A percentile compares a stretch with the other conserved stretches of the same genome.
These are phyloP conservation scores for Leccinum incarnatum DNA, from an alignment of 768 basidiomycete species.

Conservation along the genomic window DNA sequence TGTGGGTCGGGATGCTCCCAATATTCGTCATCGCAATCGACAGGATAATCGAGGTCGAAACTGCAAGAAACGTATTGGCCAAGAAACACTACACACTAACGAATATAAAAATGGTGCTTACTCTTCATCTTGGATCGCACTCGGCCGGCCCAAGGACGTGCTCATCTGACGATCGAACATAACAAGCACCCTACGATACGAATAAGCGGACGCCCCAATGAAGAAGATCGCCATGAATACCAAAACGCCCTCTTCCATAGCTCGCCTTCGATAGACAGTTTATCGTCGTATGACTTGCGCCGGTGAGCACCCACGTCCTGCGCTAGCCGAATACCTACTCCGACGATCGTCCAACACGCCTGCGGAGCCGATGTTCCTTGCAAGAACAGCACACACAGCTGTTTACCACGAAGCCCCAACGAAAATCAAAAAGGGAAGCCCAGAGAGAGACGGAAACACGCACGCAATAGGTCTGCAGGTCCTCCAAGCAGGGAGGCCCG, in stretches of 20 bases:
- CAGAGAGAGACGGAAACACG: slow-evolving; percentile 16
- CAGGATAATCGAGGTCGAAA: slow-evolving; percentile 58
- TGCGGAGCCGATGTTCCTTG: slow-evolving; percentile 60
- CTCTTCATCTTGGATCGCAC: slow-evolving; percentile 71
- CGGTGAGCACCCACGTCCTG: slow-evolving; percentile 61
- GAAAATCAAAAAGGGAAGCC: not conserved
- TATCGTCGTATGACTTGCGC: slow-evolving; percentile 30
- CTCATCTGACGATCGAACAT: slow-evolving; percentile 34
- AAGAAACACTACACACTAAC: not conserved
- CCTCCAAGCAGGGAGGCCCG: slow-evolving; percentile 57
- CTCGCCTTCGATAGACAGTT: slow-evolving; percentile 49
- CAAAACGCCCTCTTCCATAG: slow-evolving; percentile 59
- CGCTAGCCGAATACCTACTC: slow-evolving; percentile 54
- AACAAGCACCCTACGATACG: slow-evolving; percentile 28
- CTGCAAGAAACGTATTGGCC: slow-evolving; percentile 30
- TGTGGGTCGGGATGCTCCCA: slow-evolving; percentile 52
- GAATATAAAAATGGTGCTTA: slow-evolving; percentile 29
- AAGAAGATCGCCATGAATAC: slow-evolving; percentile 15
- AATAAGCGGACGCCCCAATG: not conserved
- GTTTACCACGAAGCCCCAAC: not conserved
- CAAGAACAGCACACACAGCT: slow-evolving; percentile 56
- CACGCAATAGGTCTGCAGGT: slow-evolving; percentile 68
- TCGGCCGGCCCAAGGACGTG: slow-evolving; percentile 60
- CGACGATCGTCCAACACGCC: slow-evolving; percentile 65
- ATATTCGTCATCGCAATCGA: slow-evolving; percentile 69